Conservation (phyloP, 139 green algal species). For the Picochlorum sp. region DNA sequence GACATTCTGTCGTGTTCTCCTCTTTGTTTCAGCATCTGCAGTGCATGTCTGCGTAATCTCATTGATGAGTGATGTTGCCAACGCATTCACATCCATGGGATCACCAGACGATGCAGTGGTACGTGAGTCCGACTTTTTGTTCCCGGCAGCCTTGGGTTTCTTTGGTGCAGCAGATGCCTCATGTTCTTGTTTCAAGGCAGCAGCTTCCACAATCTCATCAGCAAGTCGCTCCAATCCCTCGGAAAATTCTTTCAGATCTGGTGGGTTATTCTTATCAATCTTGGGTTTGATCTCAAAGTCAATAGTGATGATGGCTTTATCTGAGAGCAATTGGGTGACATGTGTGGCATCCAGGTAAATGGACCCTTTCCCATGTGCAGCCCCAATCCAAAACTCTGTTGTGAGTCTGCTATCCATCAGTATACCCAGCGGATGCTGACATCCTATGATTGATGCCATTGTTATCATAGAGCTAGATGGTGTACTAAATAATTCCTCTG, state of each 20-base stretch:
- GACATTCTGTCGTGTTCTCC: no score
- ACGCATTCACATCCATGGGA: no score
- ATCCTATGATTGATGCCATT: constrained; percentile 41
- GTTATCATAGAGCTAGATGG: constrained; percentile 55
- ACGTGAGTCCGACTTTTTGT: not conserved
- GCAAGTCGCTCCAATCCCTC: constrained; percentile 17
- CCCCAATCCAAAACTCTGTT: constrained; percentile 44
- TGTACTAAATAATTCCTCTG: constrained; percentile 34
- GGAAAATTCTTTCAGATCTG: constrained; percentile 49
- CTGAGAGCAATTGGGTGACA: constrained; percentile 12
- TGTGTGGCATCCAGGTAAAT: not conserved
- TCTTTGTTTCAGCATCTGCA: no score
- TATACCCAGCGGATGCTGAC: constrained; percentile 35
- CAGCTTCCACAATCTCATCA: not conserved
- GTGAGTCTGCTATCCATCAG: constrained; percentile 48
- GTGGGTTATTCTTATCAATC: constrained; percentile 55
- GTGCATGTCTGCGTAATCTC: no score
- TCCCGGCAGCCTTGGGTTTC: not conserved
- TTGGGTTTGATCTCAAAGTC: constrained; percentile 52
- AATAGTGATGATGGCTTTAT: constrained; percentile 34
- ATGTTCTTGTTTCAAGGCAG: not conserved
- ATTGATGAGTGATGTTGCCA: no score
- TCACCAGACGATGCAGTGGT: no score
- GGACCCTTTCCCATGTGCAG: constrained; percentile 15
- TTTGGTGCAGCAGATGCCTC: not conserved